Evolutionary conservation across 2,329 filamentous ascomycete genomes (phyloP), one percentile per base, ranked within the genome.

Genomic region (Colletotrichum spaethianum): DNA sequence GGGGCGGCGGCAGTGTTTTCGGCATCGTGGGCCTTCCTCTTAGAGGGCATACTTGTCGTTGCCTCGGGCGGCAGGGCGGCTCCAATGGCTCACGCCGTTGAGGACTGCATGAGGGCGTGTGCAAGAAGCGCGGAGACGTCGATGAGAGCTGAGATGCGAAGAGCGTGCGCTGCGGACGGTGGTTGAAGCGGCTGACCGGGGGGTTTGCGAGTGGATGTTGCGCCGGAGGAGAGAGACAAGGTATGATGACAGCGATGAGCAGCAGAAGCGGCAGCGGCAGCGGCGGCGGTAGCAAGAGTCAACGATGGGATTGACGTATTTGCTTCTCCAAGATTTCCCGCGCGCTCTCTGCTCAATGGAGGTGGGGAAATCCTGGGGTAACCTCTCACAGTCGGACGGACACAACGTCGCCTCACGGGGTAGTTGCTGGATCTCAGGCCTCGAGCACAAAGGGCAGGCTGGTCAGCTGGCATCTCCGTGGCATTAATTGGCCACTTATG

Each of bases 1-100:
- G 78, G 65, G 46, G 75, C 72, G 73, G 75, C 71, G 73, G 75
- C 71, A 59, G 72, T 76, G 73, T 66, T 70, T 60, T 73, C 63
- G 63, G 68, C 67, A 71, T 78, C 82, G 78, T 76, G 77, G 40
- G 72, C 61, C 69, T 79, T 82, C 65, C 80, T 81, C 77, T 82
- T 84, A 52, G 81, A 78, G 63, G 84, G 80, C 84, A 86, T 86
- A 52, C 69, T 78, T 76, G 31, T 56, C 56, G 63, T 66, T 48
- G 56, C 67, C 67, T 71, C 70, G 56, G 48, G 60, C 40, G 56
- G 67, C 70, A 59, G 70, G 26, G 60, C 61, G 52, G 70, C 70
- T 65, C 67, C 60, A 60, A 40, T 63, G 65, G 53, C 70, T 72
- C 70, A 72, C 59, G 46, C 46, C 70, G 65, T 14, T n/a, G 53